Base-by-base conservation (phyloP, 805 yeast genomes). In the Komagataella mondaviorum region DNA sequence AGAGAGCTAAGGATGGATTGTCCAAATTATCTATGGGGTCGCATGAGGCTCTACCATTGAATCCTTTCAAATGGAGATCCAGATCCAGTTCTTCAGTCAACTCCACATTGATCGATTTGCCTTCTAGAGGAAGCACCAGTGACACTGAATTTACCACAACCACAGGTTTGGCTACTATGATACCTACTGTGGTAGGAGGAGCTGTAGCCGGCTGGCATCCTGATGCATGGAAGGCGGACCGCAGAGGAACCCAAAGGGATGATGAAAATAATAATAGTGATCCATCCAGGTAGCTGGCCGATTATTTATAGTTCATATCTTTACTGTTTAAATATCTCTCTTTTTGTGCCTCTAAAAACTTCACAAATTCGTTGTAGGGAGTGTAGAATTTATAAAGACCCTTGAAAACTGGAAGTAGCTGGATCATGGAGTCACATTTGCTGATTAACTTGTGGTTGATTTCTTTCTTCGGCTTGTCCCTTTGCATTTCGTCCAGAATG, bases 181-280 rank as follows among this genome's bases (percentile, higher is more conserved):
- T 77, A 4, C 81, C 81, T 1, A 71, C 77, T 16, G 68, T 75
- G 51, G 79, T 77, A 8, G 78, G 80, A 24, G 81, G 81, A 44
- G 81, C 81, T 4, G 72, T 77, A 47, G 81, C 79, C 14, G 81
- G 81, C 5, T 72, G 77, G 76, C 64, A 53, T 43, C 39, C 39
- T 14, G 39, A 30, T 30, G 39, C 14, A 10, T 30, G 39, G 39
- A 30, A 30, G 39, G 39, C 39, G 14, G 4, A 14, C 4, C n/a
- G 14, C 39, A 30, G 14, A 30, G 39, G 14, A 30, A 8, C 20
- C 39, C 22, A 18, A 22, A 46, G 43, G 14, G 36, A 36, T 16
- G 48, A n/a, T 20, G 23, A 36, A 46, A 17, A 17, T 16, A n/a
- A 22, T 8, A 12, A n/a, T 46, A 12, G 48, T n/a, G 23, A 46